Percentiles rank a stretch among this genome's conserved stretches.
These are phyloP conservation scores for Dichotomopilus funicola DNA, from an alignment of 2,329 filamentous ascomycete species.

Conservation along the genomic window DNA sequence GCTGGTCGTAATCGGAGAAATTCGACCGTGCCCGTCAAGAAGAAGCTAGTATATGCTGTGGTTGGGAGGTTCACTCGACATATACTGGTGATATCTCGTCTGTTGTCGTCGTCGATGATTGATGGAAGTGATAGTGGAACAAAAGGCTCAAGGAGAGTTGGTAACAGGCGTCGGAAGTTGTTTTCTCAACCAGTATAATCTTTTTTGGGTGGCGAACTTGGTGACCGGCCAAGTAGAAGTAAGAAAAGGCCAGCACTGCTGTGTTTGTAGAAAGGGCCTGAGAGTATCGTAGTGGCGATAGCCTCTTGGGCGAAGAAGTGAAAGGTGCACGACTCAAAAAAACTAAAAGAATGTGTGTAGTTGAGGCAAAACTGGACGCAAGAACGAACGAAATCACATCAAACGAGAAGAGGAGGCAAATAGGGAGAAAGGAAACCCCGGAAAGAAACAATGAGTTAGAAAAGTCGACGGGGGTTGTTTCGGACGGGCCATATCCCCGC, in stretches of 20 bases:
- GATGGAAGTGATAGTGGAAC: too few species aligned
- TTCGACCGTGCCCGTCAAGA: conserved; percentile 27
- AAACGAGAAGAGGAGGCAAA: conserved; percentile 4
- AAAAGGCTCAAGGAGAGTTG: too few species aligned
- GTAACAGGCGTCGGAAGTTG: background rate
- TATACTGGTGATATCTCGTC: background rate
- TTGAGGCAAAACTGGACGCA: conserved; percentile 8
- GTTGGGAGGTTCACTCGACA: background rate
- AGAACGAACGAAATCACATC: conserved; percentile 6
- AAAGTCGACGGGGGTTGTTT: conserved; percentile 8
- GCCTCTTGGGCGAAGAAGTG: conserved; percentile 11
- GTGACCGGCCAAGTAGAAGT: background rate
- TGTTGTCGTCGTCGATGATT: too few species aligned
- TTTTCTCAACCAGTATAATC: background rate
- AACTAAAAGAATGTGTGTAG: conserved; percentile 11
- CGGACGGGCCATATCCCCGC: conserved; percentile 3
- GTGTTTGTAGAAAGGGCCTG: conserved; percentile 6
- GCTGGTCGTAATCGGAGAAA: conserved; percentile 13
- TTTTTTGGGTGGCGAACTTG: background rate
- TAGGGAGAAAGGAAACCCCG: background rate
- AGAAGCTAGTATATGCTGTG: background rate
- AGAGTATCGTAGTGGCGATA: conserved; percentile 5
- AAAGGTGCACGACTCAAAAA: conserved; percentile 7
- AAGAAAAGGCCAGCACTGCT: conserved; percentile 12
- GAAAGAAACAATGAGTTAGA: conserved; percentile 1